phyloP scores from a whole-genome alignment of 768 basidiomycete species.

The Boletus reticulatus region DNA sequence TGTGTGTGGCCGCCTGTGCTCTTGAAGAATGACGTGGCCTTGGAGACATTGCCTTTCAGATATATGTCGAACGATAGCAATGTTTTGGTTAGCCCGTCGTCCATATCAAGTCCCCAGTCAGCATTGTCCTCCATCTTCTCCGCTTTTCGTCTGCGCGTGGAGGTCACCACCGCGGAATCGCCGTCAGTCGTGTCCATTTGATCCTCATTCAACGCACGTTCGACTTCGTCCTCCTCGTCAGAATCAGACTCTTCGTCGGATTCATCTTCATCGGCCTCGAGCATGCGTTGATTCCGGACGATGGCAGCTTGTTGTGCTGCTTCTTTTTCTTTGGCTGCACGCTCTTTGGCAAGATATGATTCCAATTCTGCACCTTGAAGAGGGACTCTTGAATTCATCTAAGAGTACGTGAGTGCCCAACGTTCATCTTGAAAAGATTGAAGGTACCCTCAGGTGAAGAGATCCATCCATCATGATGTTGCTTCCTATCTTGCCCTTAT shows the following conservation, averaged over 20 bases:
- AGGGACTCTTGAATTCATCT: slow-evolving; percentile 90
- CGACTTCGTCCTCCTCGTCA: slow-evolving; percentile 59
- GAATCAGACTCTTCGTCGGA: slow-evolving; percentile 68
- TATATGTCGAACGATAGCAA: slow-evolving; percentile 93
- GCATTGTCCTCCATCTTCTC: slow-evolving; percentile 50
- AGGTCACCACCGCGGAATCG: slow-evolving; percentile 20
- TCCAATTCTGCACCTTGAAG: slow-evolving; percentile 89
- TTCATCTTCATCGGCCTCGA: slow-evolving; percentile 93
- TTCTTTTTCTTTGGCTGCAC: slow-evolving; percentile 74
- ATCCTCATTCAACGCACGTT: slow-evolving; percentile 51
- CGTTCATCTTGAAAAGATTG: background rate
- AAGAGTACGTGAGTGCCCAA: slow-evolving; percentile 4
- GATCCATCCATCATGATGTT: slow-evolving; percentile 79
- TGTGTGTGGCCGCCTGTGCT: slow-evolving; percentile 65
- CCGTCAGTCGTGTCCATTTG: slow-evolving; percentile 44
- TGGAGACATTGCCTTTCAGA: slow-evolving; percentile 92
- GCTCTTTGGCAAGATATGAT: slow-evolving; percentile 71
- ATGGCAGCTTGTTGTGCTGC: slow-evolving; percentile 83
- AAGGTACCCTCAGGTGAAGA: slow-evolving; percentile 61
- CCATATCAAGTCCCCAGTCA: slow-evolving; percentile 74
- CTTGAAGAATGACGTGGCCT: slow-evolving; percentile 86
- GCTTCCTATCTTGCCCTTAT: slow-evolving; percentile 84
- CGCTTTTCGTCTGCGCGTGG: slow-evolving; percentile 39
- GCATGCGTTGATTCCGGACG: slow-evolving; percentile 79
- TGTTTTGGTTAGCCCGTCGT: slow-evolving; percentile 72